Conservation (phyloP, 1,284 basidiomycete genomes). For the Agroathelia rolfsii region DNA sequence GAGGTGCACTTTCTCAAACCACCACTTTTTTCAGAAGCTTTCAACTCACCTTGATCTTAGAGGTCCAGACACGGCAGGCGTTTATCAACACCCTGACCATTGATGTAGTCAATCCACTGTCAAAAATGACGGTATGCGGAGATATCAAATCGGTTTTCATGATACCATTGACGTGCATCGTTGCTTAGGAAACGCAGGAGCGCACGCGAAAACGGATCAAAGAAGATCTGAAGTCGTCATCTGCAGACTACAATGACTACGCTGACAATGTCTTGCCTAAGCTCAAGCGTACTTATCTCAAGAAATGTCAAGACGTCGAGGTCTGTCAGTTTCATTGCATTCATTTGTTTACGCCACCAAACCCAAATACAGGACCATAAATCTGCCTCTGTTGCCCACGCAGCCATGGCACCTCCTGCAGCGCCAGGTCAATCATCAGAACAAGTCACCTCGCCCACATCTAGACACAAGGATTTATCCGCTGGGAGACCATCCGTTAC, state of each 20-base stretch:
- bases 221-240: constrained; percentile 76
- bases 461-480: constrained; percentile 17
- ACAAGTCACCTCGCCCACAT: no score
- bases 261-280: constrained; percentile 67
- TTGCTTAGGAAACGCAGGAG: constrained; percentile 69
- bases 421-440: no score
- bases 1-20: no score
- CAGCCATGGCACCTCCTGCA: constrained; percentile 23
- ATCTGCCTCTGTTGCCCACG: constrained; percentile 30
- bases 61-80: constrained; percentile 74
- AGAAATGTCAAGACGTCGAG: constrained; percentile 78
- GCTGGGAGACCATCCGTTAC: constrained; percentile 37
- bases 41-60: constrained; percentile 24
- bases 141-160: background rate
- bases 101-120: constrained; percentile 65
- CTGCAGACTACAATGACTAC: constrained; percentile 65
- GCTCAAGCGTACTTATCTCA: constrained; percentile 66
- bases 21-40: no score
- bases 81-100: constrained; percentile 60
- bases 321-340: constrained; percentile 36
- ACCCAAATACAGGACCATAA: constrained; percentile 46
- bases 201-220: constrained; percentile 83
- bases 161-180: constrained; percentile 7
- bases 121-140: constrained; percentile 52
- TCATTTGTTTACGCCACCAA: no score